Evolutionary conservation across 108 stramenopile genomes (phyloP), one percentile per base, ranked within the genome.

Genomic region (Fistulifera pelliculosa): DNA sequence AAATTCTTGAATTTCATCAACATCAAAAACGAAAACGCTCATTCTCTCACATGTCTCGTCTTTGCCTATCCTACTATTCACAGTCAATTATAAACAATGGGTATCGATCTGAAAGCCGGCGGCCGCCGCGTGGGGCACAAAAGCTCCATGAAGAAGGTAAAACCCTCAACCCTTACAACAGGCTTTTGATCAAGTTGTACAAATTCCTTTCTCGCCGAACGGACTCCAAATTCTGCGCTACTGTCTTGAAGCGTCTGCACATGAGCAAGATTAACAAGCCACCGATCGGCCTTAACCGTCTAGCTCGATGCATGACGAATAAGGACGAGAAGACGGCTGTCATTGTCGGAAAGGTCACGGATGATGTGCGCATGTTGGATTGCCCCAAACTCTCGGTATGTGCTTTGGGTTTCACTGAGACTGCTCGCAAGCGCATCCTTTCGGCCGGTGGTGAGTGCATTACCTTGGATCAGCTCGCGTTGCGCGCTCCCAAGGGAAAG

Each of bases 121-220:
- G 98, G 98, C 59, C 95, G 98, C 79, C 91, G 95, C 61, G 83
- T 85, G 47, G 98, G 97, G 43, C 97, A 99, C 92, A 98, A 94
- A 76, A 80, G 84, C 49, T 95, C 94, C 42, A 89, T 76, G 66
- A 94, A 88, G 76, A 83, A 93, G 35, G 93, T 97, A 73, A 94
- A 85, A 96, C 94, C 41, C 74, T 87, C 60, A 98, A 99, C 74
- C 90, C 93, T 52, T 99, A 99, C 89, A 87, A 85, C 60, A 85
- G 90, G 52, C 94, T 99, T 55, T 89, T 99, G 62, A 96, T 96
- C 67, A 98, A 97, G 80, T 81, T 99, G 21, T 99, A 97, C 90
- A 90, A 93, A 69, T 99, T 99, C 81, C 80, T 99, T 41, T 79
- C 81, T 26, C 87, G 99, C 62, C 80, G 99, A 74, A 98, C 97